Base-by-base conservation (phyloP, 2,329 filamentous ascomycete genomes). In the Zarea fungicola region DNA sequence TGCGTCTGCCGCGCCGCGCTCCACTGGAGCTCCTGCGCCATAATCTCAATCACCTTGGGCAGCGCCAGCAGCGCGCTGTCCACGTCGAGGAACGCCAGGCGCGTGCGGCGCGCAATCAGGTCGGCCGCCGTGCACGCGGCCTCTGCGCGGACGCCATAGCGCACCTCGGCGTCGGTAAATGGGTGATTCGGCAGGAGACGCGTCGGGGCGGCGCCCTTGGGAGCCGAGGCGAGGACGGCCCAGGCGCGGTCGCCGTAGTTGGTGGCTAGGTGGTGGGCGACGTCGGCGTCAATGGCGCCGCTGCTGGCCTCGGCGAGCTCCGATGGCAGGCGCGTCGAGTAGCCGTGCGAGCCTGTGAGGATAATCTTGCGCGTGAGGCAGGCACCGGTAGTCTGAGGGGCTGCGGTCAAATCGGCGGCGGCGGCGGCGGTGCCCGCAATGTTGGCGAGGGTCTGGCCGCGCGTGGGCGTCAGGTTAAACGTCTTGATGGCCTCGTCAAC, bases 321-420 rank as follows among this genome's bases (percentile, higher is more conserved):
- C 4, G 60, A 55, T 16, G 65, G 57, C 35, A 71, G 56, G 9
- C 56, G 52, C 7, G 59, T 59, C 3, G 67, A 71, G 56, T 62
- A 92, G 52, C 87, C 87, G 67, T 93, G 88, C 6, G 88, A 85
- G 57, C 87, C 87, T 48, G 89, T 72, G 35, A 93, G 77, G 44
- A 83, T 79, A 42, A 90, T 79, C 53, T 79, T 75, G 64, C 89
- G 85, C 6, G 88, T 92, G 61, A 87, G 81, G 71, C 87, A 92
- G 19, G 71, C 72, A 26, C 87, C 87, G 60, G 87, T 83, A 23
- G 88, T 79, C 51, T 75, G 57, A n/a, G n/a, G n/a, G 46, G 66
- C 53, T 16, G 58, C 58, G 9, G 44, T 34, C 23, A 32, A 22
- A 13, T 58, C 50, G 18, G 63, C 67, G 42, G 81, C 77, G 37